Percentiles rank a stretch among this genome's conserved stretches.
Evolutionary conservation across 1,139 yeast species (phyloP).

Genomic region (Zygoascus sp.): DNA sequence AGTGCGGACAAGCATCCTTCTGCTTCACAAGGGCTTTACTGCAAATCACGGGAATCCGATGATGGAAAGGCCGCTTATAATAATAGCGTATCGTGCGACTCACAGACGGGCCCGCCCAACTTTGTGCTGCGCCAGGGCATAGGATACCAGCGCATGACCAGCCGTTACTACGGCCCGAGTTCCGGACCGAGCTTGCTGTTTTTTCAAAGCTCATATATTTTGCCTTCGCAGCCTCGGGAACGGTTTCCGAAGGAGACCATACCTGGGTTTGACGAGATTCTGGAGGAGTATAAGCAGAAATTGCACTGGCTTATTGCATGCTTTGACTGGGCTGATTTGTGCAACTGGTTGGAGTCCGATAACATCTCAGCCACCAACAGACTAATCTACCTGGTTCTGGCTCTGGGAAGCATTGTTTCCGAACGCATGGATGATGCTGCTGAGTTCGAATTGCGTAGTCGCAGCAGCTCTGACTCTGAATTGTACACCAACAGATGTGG

Average conservation of each 20-base stretch:
- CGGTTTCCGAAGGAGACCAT: constrained; percentile 20
- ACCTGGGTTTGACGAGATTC: constrained; percentile 17
- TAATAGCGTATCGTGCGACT: background rate
- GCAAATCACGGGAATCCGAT: background rate
- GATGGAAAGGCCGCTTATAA: background rate
- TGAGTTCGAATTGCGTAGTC: constrained; percentile 4
- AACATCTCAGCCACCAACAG: constrained; percentile 21
- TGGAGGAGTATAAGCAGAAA: constrained; percentile 18
- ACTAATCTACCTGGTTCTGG: constrained; percentile 19
- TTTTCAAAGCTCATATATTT: constrained; percentile 15
- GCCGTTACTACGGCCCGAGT: constrained; percentile 23
- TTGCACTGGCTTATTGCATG: constrained; percentile 23
- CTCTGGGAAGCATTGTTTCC: constrained; percentile 16
- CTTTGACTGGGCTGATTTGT: constrained; percentile 20
- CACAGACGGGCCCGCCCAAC: constrained; percentile 4
- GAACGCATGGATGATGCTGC: constrained; percentile 18
- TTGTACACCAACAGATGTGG: background rate
- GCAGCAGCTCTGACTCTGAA: background rate
- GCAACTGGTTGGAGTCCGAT: constrained; percentile 16
- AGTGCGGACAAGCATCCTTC: too few relatives aligned
- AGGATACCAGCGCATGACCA: constrained; percentile 17
- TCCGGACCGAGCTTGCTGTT: constrained; percentile 23
- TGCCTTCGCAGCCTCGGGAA: constrained; percentile 13
- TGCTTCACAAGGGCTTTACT: background rate
- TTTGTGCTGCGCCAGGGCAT: constrained; percentile 21